Evolutionary conservation across 192 early-diverging fungal species (phyloP).

Genomic region (Entophlyctis helioformis): DNA sequence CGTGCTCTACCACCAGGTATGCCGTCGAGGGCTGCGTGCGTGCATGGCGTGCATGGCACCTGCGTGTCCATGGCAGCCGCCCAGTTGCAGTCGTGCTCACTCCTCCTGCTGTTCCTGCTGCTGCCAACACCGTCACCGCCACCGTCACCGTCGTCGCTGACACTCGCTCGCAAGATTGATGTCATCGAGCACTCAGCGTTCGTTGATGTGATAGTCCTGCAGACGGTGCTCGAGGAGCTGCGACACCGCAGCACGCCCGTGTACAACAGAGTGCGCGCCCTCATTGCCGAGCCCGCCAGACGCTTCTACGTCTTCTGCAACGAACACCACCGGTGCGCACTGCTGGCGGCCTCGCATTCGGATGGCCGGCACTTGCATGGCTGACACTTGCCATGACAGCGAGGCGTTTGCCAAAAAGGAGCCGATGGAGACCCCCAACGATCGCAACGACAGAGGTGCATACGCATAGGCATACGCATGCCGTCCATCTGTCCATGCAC

Average conservation of each 20-base stretch:
- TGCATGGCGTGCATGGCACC: not conserved
- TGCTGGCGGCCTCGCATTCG: not conserved
- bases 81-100: too few species aligned
- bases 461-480: not conserved
- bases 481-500: not conserved
- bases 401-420: constrained; percentile 78
- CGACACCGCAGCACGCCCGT: constrained; percentile 66
- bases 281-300: constrained; percentile 61
- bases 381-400: constrained; percentile 12
- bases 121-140: too few species aligned
- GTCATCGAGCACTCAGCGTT: constrained; percentile 81
- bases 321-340: constrained; percentile 65
- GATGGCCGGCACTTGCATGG: not conserved
- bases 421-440: constrained; percentile 79
- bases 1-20: constrained; percentile 48
- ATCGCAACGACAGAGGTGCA: constrained; percentile 78
- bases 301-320: constrained; percentile 92
- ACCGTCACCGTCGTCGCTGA: constrained; percentile 2
- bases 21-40: not conserved
- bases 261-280: constrained; percentile 63
- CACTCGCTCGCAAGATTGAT: constrained; percentile 60
- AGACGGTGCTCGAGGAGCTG: constrained; percentile 90
- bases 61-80: too few species aligned
- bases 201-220: constrained; percentile 81
- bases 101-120: too few species aligned